These are phyloP conservation scores for Torulaspora indica DNA, from an alignment of 805 yeast species.

Conservation along the genomic window DNA sequence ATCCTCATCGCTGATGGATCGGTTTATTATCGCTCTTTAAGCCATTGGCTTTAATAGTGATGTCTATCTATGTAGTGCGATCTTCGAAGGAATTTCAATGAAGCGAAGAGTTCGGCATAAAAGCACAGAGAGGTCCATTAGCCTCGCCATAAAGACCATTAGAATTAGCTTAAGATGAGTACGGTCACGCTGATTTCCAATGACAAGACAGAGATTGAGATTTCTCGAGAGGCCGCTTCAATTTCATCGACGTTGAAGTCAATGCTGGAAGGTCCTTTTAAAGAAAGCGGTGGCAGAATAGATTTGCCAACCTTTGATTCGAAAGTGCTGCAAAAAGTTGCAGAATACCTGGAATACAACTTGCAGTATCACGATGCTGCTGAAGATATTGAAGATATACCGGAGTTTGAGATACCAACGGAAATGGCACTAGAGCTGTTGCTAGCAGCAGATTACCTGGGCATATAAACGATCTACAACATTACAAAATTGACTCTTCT, in stretches of 20 bases:
- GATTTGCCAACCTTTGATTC: conserved; percentile 61
- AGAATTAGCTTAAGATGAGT: conserved; percentile 17
- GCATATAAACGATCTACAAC: conserved; percentile 25
- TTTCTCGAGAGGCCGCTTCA: conserved; percentile 70
- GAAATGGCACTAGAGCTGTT: conserved; percentile 87
- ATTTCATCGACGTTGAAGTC: conserved; percentile 60
- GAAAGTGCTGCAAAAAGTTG: conserved; percentile 66
- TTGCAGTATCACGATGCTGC: conserved; percentile 57
- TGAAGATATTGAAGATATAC: conserved; percentile 49
- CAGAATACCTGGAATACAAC: conserved; percentile 79
- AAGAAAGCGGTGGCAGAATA: conserved; percentile 56
- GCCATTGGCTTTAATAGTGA: not conserved
- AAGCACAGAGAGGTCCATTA: not conserved
- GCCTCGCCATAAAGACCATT: not conserved
- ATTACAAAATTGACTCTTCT: conserved; percentile 42
- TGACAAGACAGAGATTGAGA: conserved; percentile 59
- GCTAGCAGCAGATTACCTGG: conserved; percentile 81
- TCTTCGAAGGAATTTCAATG: not conserved
- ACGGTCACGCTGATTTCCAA: conserved; percentile 64
- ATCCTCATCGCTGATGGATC: conserved; percentile 13
- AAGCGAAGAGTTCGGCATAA: not conserved
- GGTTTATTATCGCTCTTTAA: not conserved
- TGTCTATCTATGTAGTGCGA: not conserved
- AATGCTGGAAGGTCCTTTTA: conserved; percentile 53
- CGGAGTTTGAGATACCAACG: conserved; percentile 88